Evolutionary conservation across 257 asterid species (phyloP).

Genomic region (Plantago major): DNA sequence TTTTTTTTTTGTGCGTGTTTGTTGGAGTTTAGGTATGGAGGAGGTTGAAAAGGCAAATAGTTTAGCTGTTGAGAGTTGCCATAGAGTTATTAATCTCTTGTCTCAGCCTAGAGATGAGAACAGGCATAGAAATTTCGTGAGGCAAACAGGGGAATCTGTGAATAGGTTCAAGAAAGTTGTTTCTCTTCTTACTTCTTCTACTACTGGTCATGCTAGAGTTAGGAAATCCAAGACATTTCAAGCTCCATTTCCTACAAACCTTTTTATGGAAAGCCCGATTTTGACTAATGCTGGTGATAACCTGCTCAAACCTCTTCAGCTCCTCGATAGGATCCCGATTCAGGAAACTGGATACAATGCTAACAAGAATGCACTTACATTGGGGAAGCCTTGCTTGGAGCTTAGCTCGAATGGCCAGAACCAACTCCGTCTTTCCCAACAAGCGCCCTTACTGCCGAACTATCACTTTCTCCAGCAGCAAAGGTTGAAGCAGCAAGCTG

Average conservation of each 20-base stretch:
- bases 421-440: slow-evolving; percentile 38
- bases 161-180: slow-evolving; percentile 63
- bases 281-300: slow-evolving; percentile 33
- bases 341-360: slow-evolving; percentile 38
- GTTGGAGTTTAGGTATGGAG: slow-evolving; percentile 42
- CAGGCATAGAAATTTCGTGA: slow-evolving; percentile 38
- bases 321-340: slow-evolving; percentile 26
- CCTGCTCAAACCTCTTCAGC: slow-evolving; percentile 39
- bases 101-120: slow-evolving; percentile 54
- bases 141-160: slow-evolving; percentile 73
- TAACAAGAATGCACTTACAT: slow-evolving; percentile 40
- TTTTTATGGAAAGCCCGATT: slow-evolving; percentile 56
- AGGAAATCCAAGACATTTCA: slow-evolving; percentile 48
- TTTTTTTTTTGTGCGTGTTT: background rate
- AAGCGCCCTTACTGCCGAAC: slow-evolving; percentile 31
- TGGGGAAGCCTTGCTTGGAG: slow-evolving; percentile 51
- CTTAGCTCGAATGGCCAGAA: slow-evolving; percentile 43
- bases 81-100: slow-evolving; percentile 56
- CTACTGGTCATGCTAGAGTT: slow-evolving; percentile 78
- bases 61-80: slow-evolving; percentile 81
- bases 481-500: slow-evolving; percentile 60
- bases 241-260: slow-evolving; percentile 46
- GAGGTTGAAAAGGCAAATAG: slow-evolving; percentile 70
- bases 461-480: slow-evolving; percentile 53
- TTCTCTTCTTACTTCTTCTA: slow-evolving; percentile 59